These are phyloP conservation scores for Ceratopteris richardii DNA, from an alignment of 75 land plant genomes.

Conservation along the genomic window DNA sequence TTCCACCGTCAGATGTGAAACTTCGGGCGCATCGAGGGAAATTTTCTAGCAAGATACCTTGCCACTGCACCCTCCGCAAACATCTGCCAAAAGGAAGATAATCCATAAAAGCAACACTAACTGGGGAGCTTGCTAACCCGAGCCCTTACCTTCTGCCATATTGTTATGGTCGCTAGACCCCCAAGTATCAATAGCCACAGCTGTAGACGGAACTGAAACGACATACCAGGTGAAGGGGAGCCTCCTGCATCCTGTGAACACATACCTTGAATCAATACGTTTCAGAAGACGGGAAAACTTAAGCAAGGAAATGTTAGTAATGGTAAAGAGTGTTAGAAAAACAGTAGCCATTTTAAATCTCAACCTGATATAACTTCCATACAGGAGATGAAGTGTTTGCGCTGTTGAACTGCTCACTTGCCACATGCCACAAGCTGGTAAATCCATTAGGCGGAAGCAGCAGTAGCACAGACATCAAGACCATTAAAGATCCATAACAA, in stretches of 20 bases:
- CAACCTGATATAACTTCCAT: conserved; percentile 36
- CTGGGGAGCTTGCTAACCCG: background rate
- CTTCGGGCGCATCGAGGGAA: conserved; percentile 25
- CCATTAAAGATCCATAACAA: conserved; percentile 23
- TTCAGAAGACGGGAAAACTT: background rate
- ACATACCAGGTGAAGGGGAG: conserved; percentile 28
- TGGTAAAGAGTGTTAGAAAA: background rate
- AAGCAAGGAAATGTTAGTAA: background rate
- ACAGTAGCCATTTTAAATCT: no score
- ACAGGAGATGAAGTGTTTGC: conserved; percentile 27
- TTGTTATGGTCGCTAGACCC: conserved; percentile 7
- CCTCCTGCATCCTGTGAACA: conserved; percentile 20
- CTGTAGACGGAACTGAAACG: conserved; percentile 23
- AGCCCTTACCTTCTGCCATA: conserved; percentile 33
- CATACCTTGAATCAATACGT: background rate
- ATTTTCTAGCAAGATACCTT: conserved; percentile 16
- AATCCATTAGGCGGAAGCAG: conserved; percentile 28
- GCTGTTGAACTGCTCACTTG: conserved; percentile 34
- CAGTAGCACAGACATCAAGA: conserved; percentile 23
- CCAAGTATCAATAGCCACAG: conserved; percentile 27
- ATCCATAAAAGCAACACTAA: background rate
- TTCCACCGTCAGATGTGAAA: no score
- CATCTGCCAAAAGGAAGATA: conserved; percentile 12
- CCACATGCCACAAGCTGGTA: conserved; percentile 38
- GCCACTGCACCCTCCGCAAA: conserved; percentile 29